Conservation (phyloP, 2,329 filamentous ascomycete genomes). For the Cercospora canescens region DNA sequence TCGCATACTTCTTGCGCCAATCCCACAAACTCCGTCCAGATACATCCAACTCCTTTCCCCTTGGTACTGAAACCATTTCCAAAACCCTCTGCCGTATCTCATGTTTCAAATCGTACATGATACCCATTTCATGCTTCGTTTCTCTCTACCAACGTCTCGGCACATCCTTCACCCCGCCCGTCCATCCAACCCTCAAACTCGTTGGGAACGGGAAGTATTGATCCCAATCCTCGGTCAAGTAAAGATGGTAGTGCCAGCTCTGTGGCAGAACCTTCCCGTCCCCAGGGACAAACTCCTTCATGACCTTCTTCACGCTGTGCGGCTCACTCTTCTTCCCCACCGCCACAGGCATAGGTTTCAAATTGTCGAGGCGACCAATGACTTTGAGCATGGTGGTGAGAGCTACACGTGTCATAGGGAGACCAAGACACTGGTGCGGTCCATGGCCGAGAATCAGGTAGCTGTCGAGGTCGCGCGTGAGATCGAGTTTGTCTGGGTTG, state of each 20-base stretch:
- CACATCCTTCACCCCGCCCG: conserved; percentile 24
- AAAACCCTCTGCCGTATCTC: neutral
- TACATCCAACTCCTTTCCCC: neutral
- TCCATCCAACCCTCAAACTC: conserved; percentile 39
- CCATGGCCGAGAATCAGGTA: conserved; percentile 49
- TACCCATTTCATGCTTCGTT: too few species aligned
- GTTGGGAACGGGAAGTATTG: conserved; percentile 49
- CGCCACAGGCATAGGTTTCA: conserved; percentile 41
- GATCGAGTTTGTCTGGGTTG: conserved; percentile 42
- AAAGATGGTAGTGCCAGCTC: conserved; percentile 41
- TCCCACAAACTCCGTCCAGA: neutral
- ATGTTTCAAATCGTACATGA: neutral
- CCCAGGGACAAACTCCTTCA: conserved; percentile 36
- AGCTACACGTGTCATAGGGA: conserved; percentile 44
- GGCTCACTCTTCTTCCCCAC: conserved; percentile 35
- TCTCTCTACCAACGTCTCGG: neutral
- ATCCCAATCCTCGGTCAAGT: conserved; percentile 51
- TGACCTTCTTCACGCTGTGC: conserved; percentile 46
- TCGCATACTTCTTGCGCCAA: too few species aligned
- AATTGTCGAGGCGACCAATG: conserved; percentile 41
- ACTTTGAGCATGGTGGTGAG: conserved; percentile 50
- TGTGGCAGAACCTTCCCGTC: conserved; percentile 36
- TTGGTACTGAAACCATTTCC: neutral
- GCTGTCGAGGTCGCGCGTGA: conserved; percentile 40
- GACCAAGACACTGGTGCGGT: conserved; percentile 45